Evolutionary conservation across 2,329 filamentous ascomycete species (phyloP).

Genomic region (Arthrobotrys musiformis): DNA sequence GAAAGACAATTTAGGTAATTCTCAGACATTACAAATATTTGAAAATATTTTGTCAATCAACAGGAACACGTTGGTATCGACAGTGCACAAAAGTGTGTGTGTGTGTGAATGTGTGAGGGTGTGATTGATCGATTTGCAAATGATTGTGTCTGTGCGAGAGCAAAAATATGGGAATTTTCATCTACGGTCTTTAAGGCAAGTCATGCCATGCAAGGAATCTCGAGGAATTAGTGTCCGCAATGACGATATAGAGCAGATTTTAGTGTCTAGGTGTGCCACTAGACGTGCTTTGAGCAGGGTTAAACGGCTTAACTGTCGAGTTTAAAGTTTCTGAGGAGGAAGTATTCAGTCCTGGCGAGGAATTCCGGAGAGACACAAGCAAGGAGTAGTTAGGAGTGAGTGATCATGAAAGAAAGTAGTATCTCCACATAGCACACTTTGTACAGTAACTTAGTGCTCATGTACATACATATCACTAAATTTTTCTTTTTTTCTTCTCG

Average conservation of each 20-base stretch:
- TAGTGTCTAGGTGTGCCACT: conserved; percentile 46
- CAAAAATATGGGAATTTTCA: conserved; percentile 19
- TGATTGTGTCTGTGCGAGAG: neutral
- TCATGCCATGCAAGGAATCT: conserved; percentile 52
- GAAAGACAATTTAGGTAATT: neutral
- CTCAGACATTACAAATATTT: conserved; percentile 17
- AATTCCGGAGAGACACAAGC: conserved; percentile 23
- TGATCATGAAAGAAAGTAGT: neutral
- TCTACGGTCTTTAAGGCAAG: neutral
- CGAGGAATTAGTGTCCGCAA: conserved; percentile 54
- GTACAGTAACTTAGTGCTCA: conserved; percentile 1
- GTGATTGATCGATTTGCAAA: no score
- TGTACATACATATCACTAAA: no score
- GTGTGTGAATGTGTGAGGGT: neutral
- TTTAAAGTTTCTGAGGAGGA: conserved; percentile 13
- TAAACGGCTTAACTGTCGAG: conserved; percentile 4
- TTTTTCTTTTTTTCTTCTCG: neutral
- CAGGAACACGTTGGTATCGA: conserved; percentile 41
- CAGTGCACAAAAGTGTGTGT: conserved; percentile 10
- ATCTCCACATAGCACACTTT: neutral
- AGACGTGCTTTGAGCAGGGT: conserved; percentile 26
- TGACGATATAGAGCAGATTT: conserved; percentile 54
- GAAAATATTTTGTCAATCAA: no score
- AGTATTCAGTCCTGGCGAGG: conserved; percentile 19
- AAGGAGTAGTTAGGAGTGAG: no score